Evolutionary conservation across 164 flowering plant genomes (phyloP), one percentile per base, ranked within the genome.

Genomic region (Paratinospora sagittata): DNA sequence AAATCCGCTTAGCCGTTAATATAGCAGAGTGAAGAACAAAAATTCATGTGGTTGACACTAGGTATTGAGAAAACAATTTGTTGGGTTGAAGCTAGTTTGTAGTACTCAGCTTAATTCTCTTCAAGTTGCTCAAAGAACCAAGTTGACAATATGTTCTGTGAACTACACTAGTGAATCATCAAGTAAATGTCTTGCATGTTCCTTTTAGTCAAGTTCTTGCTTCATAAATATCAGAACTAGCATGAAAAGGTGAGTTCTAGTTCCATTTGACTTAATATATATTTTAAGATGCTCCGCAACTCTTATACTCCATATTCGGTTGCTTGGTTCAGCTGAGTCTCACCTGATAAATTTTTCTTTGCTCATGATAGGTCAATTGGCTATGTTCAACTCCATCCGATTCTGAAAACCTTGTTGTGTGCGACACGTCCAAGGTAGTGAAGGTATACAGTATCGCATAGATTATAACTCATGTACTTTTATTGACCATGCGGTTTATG

Each of bases 361-460:
- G 21, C 66, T 65, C 60, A 27, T 76, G 45, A 70, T 87, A 89
- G 99, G 98, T 96, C 37, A 96, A 93, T 81, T 91, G 98, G 97
- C 86, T 93, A 11, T 93, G 98, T 75, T 88, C 97, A 11, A 86
- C 91, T 62, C 88, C 95, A 14, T 36, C 81, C 60, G 96, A 88
- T 77, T 81, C 93, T 19, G 97, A 96, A 76, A 90, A 96, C 73
- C 89, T 91, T 57, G 84, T 93, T n/a, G 90, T 93, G 11, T 93
- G 98, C 68, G 98, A 91, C 78, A 93, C 98, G 41, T 84, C 90
- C 65, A 91, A 89, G 78, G 85, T 90, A 16, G 87, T 90, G 3
- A 93, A 96, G 81, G 90, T 93, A 55, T 96, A 88, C 57, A 79
- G 84, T 10, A 70, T 90, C 71, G 75, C 79, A n/a, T 88, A 82